Evolutionary conservation across 441 rosid species (phyloP).

Genomic region (Eutrema salsugineum): DNA sequence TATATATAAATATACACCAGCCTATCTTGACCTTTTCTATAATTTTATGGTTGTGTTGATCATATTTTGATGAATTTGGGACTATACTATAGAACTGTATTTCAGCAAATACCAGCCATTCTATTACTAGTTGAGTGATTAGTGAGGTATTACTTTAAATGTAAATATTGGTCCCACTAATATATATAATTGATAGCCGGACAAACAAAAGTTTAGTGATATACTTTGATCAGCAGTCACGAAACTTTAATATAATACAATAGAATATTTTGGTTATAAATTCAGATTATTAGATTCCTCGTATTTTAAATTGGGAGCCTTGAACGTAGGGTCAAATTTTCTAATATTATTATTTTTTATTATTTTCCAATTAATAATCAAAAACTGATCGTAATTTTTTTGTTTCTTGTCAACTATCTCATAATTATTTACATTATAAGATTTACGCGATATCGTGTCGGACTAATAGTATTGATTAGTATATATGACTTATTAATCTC

Average conservation of each 20-base stretch:
- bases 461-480: not conserved
- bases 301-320: not conserved
- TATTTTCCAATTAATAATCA: not conserved
- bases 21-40: conserved; percentile 10
- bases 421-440: not conserved
- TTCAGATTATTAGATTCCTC: not conserved
- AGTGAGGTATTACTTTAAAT: not conserved
- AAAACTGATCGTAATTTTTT: not conserved
- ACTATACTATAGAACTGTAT: not conserved
- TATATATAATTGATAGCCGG: not conserved
- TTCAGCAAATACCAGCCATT: not conserved
- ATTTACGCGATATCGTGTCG: not conserved
- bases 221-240: not conserved
- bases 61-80: not conserved
- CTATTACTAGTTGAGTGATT: not conserved
- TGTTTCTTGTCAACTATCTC: not conserved
- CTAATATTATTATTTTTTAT: no score
- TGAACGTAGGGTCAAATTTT: not conserved
- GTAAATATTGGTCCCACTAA: not conserved
- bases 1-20: not conserved
- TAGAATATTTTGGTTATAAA: not conserved
- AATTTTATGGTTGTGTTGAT: not conserved
- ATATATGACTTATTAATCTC: not conserved
- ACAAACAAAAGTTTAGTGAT: not conserved
- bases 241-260: not conserved